Evolutionary conservation across 208 protist genomes (phyloP).

Genomic region (Leishmania aethiopica): DNA sequence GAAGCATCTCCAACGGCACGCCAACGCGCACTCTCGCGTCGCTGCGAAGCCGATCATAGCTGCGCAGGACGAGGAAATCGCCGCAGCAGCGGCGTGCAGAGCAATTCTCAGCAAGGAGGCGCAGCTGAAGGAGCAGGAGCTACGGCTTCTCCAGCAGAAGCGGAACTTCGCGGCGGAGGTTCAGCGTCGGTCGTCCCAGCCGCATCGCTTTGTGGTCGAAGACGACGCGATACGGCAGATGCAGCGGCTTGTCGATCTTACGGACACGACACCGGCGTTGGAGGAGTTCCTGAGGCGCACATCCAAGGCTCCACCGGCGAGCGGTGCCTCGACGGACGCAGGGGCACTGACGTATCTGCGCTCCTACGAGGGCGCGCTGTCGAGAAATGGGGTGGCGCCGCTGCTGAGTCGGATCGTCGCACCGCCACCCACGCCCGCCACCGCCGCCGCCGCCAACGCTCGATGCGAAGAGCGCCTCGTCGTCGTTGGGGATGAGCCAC

Average conservation of each 20-base stretch:
- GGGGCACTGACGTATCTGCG: constrained; percentile 25
- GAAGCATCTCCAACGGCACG: background rate
- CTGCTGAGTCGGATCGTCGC: background rate
- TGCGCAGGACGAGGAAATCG: constrained; percentile 34
- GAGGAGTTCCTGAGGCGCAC: constrained; percentile 44
- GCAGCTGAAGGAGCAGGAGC: constrained; percentile 50
- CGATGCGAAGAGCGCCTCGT: background rate
- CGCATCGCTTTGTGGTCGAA: constrained; percentile 34
- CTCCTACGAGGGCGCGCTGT: constrained; percentile 7
- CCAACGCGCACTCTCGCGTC: constrained; percentile 12
- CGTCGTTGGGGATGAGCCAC: background rate
- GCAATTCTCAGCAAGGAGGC: constrained; percentile 57
- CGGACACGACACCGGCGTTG: constrained; percentile 29
- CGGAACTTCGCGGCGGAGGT: constrained; percentile 54
- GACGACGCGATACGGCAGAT: constrained; percentile 50
- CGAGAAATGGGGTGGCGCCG: constrained; percentile 2
- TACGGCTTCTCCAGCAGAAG: constrained; percentile 59
- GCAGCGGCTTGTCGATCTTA: constrained; percentile 42
- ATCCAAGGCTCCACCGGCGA: background rate
- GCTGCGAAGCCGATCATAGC: constrained; percentile 11
- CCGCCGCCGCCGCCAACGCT: background rate
- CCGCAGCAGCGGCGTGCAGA: constrained; percentile 47
- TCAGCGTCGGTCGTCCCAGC: constrained; percentile 33
- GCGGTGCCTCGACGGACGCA: constrained; percentile 15
- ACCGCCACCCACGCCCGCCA: background rate